Evolutionary conservation across 306 rosid species (phyloP).

Genomic region (Malus domestica): ASM211411v1 NC_041799.1:36388501-36389000

Average conservation of each 20-base stretch:
- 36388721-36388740: neutral
- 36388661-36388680: slow-evolving; percentile 49
- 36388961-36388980: slow-evolving; percentile 50
- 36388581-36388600: slow-evolving; percentile 53
- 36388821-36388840: slow-evolving; percentile 40
- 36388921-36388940: slow-evolving; percentile 14
- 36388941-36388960: slow-evolving; percentile 59
- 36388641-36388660: slow-evolving; percentile 72
- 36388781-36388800: slow-evolving; percentile 58
- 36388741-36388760: slow-evolving; percentile 26
- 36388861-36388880: slow-evolving; percentile 11
- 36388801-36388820: slow-evolving; percentile 33
- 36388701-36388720: neutral
- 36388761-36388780: slow-evolving; percentile 69
- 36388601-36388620: slow-evolving; percentile 77
- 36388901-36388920: slow-evolving; percentile 2
- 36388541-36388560: slow-evolving; percentile 26
- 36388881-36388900: slow-evolving; percentile 2
- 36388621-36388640: slow-evolving; percentile 59
- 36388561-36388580: slow-evolving; percentile 57
- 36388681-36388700: slow-evolving; percentile 8
- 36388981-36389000: slow-evolving; percentile 78
- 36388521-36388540: neutral
- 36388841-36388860: neutral
- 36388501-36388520: slow-evolving; percentile 18